Conservation (phyloP, 139 green algal genomes). For the Zygnema circumcarinatum region DNA sequence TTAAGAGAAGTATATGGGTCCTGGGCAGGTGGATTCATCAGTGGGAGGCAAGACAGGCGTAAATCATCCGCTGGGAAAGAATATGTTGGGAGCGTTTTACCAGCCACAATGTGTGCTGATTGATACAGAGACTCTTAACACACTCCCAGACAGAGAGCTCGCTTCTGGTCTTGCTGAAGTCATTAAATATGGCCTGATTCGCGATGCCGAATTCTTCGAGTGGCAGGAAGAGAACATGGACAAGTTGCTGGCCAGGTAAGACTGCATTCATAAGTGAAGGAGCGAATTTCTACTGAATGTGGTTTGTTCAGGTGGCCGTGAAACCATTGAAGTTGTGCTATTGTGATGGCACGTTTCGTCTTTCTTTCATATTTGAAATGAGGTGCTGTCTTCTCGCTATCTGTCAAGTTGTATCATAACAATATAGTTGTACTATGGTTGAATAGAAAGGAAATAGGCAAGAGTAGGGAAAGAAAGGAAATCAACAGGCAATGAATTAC, state of each 20-base stretch:
- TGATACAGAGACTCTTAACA: constrained; percentile 87
- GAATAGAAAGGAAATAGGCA: too few species aligned
- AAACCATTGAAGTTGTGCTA: too few species aligned
- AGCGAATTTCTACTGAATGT: neutral
- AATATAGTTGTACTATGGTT: too few species aligned
- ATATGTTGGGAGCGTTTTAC: constrained; percentile 99
- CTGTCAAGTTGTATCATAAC: too few species aligned
- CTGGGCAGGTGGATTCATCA: constrained; percentile 95
- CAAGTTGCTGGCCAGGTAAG: constrained; percentile 72
- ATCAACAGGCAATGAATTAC: too few species aligned
- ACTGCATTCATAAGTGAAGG: neutral
- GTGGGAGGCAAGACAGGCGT: constrained; percentile 98
- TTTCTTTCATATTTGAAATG: too few species aligned
- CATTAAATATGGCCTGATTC: constrained; percentile 98
- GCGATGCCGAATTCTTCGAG: constrained; percentile 89
- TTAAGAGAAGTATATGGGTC: too few species aligned
- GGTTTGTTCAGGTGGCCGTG: neutral
- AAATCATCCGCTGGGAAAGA: constrained; percentile 98
- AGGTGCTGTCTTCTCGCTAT: too few species aligned
- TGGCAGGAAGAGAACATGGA: constrained; percentile 93
- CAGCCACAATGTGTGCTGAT: constrained; percentile 83
- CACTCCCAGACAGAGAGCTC: constrained; percentile 91
- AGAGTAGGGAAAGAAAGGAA: too few species aligned
- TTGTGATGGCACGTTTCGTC: too few species aligned
- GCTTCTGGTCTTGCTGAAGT: constrained; percentile 93